phyloP scores from a whole-genome alignment of 2,329 filamentous ascomycete species.

The Fusarium bactridioides region DNA sequence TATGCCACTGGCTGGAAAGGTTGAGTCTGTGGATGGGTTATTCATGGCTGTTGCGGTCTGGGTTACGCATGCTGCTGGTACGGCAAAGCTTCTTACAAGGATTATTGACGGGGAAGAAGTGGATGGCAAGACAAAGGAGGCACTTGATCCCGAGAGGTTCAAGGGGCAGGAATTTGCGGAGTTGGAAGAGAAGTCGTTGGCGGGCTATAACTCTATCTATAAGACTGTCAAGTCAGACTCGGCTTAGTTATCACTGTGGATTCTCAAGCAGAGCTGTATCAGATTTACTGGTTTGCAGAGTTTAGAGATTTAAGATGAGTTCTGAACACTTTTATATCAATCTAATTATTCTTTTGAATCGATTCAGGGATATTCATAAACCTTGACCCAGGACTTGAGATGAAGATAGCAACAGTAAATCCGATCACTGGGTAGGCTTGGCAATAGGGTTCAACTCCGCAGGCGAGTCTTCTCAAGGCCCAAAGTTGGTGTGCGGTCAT shows the following conservation, averaged over 20 bases:
- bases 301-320: neutral
- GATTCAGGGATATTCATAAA: neutral
- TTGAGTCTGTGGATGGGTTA: conserved; percentile 1
- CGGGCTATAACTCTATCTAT: conserved; percentile 37
- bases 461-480: conserved; percentile 5
- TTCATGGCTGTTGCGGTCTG: conserved; percentile 34
- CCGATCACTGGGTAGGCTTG: neutral
- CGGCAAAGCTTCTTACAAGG: conserved; percentile 22
- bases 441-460: conserved; percentile 1
- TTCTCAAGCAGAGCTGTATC: fast-evolving
- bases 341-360: fast-evolving
- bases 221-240: conserved; percentile 23
- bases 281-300: fast-evolving
- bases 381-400: fast-evolving
- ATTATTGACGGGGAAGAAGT: conserved; percentile 20
- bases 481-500: neutral
- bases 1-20: conserved; percentile 32
- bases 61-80: conserved; percentile 35
- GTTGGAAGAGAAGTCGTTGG: conserved; percentile 29
- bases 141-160: conserved; percentile 33
- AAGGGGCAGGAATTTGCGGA: conserved; percentile 1
- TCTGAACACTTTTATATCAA: fast-evolving
- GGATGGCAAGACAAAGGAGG: neutral
- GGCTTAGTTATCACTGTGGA: fast-evolving
- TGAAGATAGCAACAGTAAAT: neutral